phyloP scores from a whole-genome alignment of 495 filamentous ascomycete genomes.

The Cercophora scortea region DNA sequence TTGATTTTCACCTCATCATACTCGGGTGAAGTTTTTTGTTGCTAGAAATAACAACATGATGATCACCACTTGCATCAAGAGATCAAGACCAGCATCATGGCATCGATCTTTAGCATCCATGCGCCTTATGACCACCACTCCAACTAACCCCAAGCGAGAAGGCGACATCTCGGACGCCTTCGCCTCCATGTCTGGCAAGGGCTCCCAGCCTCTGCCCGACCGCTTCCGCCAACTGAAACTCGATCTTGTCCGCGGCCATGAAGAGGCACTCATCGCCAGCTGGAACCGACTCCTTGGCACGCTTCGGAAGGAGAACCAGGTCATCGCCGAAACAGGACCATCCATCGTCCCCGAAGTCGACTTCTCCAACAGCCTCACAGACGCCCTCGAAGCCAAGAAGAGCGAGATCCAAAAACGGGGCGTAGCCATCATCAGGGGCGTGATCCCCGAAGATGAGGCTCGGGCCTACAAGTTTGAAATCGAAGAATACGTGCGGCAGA shows the following conservation, averaged over 20 bases:
- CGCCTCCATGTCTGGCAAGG: conserved; percentile 64
- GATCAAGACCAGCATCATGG: too few relatives aligned
- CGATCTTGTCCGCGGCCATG: conserved; percentile 52
- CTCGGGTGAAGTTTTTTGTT: too few relatives aligned
- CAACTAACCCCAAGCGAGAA: conserved; percentile 23
- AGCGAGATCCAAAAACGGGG: conserved; percentile 54
- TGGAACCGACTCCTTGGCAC: conserved; percentile 61
- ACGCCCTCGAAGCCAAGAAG: conserved; percentile 32
- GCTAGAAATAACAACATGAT: too few relatives aligned
- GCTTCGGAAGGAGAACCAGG: conserved; percentile 46
- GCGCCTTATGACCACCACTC: too few relatives aligned
- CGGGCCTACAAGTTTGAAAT: conserved; percentile 49
- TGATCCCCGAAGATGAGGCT: conserved; percentile 52
- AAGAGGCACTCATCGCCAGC: conserved; percentile 51
- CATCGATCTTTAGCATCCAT: too few relatives aligned
- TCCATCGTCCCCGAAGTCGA: conserved; percentile 51
- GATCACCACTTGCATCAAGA: too few relatives aligned
- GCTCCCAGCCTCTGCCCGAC: conserved; percentile 55
- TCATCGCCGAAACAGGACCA: conserved; percentile 30
- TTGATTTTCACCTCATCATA: too few relatives aligned
- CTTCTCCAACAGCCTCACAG: conserved; percentile 45
- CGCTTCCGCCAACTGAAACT: conserved; percentile 73
- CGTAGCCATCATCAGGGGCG: conserved; percentile 54
- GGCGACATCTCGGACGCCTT: conserved; percentile 85
- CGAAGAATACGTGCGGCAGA: conserved; percentile 54